Evolutionary conservation across 352 stramenopile genomes (phyloP), one percentile per base, ranked within the genome.

Genomic region (Phytopythium chamaehyphon): DNA sequence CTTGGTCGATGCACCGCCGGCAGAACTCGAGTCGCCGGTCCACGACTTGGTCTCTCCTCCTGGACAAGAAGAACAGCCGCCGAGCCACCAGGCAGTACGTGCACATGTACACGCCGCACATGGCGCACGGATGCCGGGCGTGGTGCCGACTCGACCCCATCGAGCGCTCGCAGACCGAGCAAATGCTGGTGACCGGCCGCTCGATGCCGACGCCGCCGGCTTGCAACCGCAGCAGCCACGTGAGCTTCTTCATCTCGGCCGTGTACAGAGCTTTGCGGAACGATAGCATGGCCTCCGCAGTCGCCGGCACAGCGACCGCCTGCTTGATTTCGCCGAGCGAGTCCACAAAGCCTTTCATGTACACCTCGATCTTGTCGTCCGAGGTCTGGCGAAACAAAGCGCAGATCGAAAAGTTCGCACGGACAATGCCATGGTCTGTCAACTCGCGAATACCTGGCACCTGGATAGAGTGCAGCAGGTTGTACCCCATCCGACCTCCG

Each of bases 21-120:
- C 57, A 69, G 36, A 73, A 73, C 2, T 31, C 19, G 28, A 69
- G 28, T 42, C 50, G 65, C 1, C 54, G 51, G 19, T 53, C 44
- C 24, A 67, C 47, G n/a, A 67, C 64, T 49, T 33, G 56, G 42
- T 16, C 56, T 40, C 33, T 53, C 51, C 28, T n/a, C 2, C 14
- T 3, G 26, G 55, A 48, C 16, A 73, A 33, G 51, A 73, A 73
- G 5, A 52, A 61, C 36, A 73, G 31, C 21, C 61, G 64, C 3
- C 58, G 56, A 5, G 39, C 51, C 10, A 59, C 35, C 18, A 56
- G 56, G 40, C 64, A 73, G n/a, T 58, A 52, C 2, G 52, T 47
- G 43, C 64, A 73, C 15, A 69, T 42, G 14, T 59, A 51, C 23
- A 56, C 59, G 56, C 64, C 61, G 51, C 64, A 73, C 1, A 73